Percentiles rank a stretch among this genome's conserved stretches.
Evolutionary conservation across 768 basidiomycete genomes (phyloP).

Genomic region (Grammothele lineata): DNA sequence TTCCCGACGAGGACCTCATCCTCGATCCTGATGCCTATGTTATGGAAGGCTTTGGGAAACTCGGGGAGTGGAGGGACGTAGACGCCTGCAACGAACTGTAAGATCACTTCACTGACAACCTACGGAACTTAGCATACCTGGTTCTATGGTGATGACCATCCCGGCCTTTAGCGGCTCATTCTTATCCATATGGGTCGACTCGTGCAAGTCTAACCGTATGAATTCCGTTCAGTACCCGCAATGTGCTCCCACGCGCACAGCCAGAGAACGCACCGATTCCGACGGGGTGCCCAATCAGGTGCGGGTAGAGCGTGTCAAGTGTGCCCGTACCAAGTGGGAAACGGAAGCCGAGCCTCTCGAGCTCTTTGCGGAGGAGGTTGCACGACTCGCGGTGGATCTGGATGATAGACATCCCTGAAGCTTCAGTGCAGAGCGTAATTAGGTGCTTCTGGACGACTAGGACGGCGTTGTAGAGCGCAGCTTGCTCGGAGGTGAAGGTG

Average conservation of each 20-base stretch:
- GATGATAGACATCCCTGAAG: slow-evolving; percentile 54
- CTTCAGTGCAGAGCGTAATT: slow-evolving; percentile 55
- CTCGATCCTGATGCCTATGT: slow-evolving; percentile 91
- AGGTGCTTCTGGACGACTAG: slow-evolving; percentile 69
- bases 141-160: slow-evolving; percentile 92
- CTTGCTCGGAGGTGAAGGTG: slow-evolving; percentile 71
- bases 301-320: slow-evolving; percentile 81
- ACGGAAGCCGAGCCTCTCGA: slow-evolving; percentile 74
- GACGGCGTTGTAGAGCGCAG: slow-evolving; percentile 80
- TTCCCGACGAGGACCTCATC: slow-evolving; percentile 74
- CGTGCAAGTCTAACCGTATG: slow-evolving; percentile 94
- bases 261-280: slow-evolving; percentile 73
- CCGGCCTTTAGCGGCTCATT: slow-evolving; percentile 62
- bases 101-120: too few species aligned
- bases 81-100: slow-evolving; percentile 45
- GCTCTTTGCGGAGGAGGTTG: slow-evolving; percentile 60
- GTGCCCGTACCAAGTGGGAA: slow-evolving; percentile 50
- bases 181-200: slow-evolving; percentile 63
- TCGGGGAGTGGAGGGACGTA: slow-evolving; percentile 79
- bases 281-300: slow-evolving; percentile 88
- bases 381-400: slow-evolving; percentile 77
- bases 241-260: too few species aligned
- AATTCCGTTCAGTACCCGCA: too few species aligned
- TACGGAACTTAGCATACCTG: slow-evolving; percentile 41
- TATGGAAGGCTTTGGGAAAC: slow-evolving; percentile 87